These are phyloP conservation scores for Cryomyces minteri DNA, from an alignment of 495 filamentous ascomycete genomes.

Conservation along the genomic window DNA sequence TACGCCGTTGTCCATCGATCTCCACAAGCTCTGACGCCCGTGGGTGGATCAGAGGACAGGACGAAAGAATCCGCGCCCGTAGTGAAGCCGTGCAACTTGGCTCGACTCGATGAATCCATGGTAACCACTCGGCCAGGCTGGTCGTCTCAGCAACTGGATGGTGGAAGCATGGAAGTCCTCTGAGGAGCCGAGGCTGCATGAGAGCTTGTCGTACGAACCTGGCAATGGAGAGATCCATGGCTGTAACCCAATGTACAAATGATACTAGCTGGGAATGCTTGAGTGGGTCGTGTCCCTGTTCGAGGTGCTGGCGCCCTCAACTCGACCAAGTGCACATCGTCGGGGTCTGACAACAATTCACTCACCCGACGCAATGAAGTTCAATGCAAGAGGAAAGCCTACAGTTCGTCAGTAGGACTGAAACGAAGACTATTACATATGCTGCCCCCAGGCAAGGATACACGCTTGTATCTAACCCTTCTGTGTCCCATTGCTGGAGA, in stretches of 20 bases:
- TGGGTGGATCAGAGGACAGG: not conserved
- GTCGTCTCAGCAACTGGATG: too few relatives aligned
- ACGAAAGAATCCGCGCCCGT: conserved; percentile 48
- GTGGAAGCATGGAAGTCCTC: too few relatives aligned
- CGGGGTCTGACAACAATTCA: conserved; percentile 14
- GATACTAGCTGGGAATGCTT: too few relatives aligned
- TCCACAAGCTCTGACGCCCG: conserved; percentile 17
- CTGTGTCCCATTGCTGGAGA: conserved; percentile 55
- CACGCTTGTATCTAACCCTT: conserved; percentile 36
- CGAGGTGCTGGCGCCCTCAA: too few relatives aligned
- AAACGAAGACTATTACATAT: conserved; percentile 8
- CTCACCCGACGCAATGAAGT: conserved; percentile 76
- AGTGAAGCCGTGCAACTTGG: conserved; percentile 56
- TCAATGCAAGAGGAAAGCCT: conserved; percentile 59
- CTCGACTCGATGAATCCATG: too few relatives aligned
- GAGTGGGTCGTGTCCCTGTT: too few relatives aligned
- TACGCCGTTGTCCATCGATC: conserved; percentile 9
- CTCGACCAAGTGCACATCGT: too few relatives aligned
- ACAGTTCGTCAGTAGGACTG: not conserved
- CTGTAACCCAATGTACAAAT: too few relatives aligned
- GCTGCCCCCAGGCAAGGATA: not conserved
- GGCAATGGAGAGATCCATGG: too few relatives aligned
- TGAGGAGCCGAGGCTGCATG: too few relatives aligned
- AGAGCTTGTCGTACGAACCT: too few relatives aligned
- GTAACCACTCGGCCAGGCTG: too few relatives aligned